These are phyloP conservation scores for Plenodomus tracheiphilus DNA, from an alignment of 2,329 filamentous ascomycete species.

Conservation along the genomic window DNA sequence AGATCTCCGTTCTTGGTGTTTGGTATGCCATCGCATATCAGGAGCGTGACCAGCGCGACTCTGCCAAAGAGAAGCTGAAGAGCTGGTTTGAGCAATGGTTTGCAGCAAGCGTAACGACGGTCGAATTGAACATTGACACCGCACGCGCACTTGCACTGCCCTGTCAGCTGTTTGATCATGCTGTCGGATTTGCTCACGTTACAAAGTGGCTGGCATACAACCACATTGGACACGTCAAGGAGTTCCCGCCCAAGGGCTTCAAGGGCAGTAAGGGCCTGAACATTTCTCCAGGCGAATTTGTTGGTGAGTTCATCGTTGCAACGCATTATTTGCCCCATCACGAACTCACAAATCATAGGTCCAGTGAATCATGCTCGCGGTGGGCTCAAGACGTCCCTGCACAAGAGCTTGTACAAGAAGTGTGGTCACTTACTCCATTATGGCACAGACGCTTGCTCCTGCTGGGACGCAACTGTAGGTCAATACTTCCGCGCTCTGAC, in stretches of 20 bases:
- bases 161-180: constrained; percentile 33
- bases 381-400: constrained; percentile 16
- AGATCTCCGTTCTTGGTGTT: constrained; percentile 13
- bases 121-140: constrained; percentile 3
- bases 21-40: constrained; percentile 14
- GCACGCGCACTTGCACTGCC: constrained; percentile 29
- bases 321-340: neutral
- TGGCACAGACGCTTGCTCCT: constrained; percentile 9
- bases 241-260: constrained; percentile 24
- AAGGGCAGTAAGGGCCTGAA: constrained; percentile 14
- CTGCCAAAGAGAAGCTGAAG: constrained; percentile 6
- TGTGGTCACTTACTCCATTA: constrained; percentile 12
- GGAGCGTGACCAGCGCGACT: constrained; percentile 5
- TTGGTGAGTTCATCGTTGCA: constrained; percentile 14
- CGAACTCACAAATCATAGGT: constrained; percentile 8
- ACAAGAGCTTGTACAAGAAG: constrained; percentile 16
- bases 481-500: constrained; percentile 17
- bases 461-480: constrained; percentile 18
- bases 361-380: constrained; percentile 24
- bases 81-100: constrained; percentile 17
- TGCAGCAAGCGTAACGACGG: constrained; percentile 4
- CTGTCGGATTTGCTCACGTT: constrained; percentile 24
- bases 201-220: constrained; percentile 42
- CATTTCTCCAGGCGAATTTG: constrained; percentile 17
- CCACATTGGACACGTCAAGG: constrained; percentile 27